Evolutionary conservation across 179 eudicot species (phyloP).

Genomic region (Monotropa hypopitys): DNA sequence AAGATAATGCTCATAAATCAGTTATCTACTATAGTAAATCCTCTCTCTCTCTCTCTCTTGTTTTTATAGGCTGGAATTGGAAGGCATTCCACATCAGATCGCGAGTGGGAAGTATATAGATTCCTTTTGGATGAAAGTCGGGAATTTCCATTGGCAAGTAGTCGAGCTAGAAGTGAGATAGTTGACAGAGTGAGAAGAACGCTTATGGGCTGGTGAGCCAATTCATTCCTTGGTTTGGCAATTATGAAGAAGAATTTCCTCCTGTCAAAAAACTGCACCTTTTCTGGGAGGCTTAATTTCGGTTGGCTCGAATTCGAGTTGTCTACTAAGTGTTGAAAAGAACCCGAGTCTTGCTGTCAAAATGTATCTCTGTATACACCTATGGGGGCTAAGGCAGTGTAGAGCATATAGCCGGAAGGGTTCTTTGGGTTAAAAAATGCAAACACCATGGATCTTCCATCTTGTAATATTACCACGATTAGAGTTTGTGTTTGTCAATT

Average conservation of each 20-base stretch:
- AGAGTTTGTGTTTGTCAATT: not conserved
- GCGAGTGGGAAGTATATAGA: constrained; percentile 40
- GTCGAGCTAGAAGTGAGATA: constrained; percentile 24
- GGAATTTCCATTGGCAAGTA: constrained; percentile 28
- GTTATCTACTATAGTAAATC: too few species aligned
- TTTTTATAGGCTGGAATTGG: constrained; percentile 31
- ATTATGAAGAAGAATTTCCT: not conserved
- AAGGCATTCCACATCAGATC: constrained; percentile 30
- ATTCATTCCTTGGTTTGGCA: not conserved
- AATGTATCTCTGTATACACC: not conserved
- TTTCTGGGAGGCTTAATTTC: not conserved
- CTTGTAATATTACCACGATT: not conserved
- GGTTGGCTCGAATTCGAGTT: not conserved
- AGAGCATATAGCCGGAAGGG: not conserved
- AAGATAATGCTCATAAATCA: too few species aligned
- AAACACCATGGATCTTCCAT: not conserved
- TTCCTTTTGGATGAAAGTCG: constrained; percentile 29
- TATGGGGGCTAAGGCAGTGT: not conserved
- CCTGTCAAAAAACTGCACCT: too few species aligned
- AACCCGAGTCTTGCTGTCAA: not conserved
- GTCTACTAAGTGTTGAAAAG: not conserved
- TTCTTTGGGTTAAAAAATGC: not conserved
- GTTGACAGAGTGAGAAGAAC: constrained; percentile 27
- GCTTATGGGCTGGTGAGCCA: constrained; percentile 33
- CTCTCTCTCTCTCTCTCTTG: not conserved